Conservation (phyloP, 2,329 filamentous ascomycete genomes). For the Tolypocladium paradoxum region DNA sequence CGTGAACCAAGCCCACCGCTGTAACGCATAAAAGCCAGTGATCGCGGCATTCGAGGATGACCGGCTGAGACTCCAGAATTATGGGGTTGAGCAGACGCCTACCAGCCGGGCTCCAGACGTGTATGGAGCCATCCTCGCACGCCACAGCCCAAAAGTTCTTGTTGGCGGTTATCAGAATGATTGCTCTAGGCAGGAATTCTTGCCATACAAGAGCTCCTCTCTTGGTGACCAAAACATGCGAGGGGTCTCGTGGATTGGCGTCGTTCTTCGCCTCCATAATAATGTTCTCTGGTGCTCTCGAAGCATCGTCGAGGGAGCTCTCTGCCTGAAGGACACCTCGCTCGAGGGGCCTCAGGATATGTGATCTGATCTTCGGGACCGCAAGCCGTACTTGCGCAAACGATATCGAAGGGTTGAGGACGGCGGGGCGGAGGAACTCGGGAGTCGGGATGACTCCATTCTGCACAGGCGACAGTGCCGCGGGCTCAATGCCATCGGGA, state of each 20-base stretch:
- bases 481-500: slow-evolving; percentile 66
- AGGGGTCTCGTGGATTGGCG: slow-evolving; percentile 65
- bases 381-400: slow-evolving; percentile 78
- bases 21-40: slow-evolving; percentile 87
- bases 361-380: slow-evolving; percentile 73
- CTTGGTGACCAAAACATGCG: slow-evolving; percentile 71
- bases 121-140: slow-evolving; percentile 84
- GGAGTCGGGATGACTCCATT: slow-evolving; percentile 59
- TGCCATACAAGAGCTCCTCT: slow-evolving; percentile 80
- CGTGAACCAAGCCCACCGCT: slow-evolving; percentile 76
- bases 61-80: slow-evolving; percentile 82
- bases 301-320: slow-evolving; percentile 46
- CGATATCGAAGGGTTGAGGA: slow-evolving; percentile 70
- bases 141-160: slow-evolving; percentile 85
- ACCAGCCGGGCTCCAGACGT: slow-evolving; percentile 87
- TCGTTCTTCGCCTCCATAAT: slow-evolving; percentile 88
- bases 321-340: slow-evolving; percentile 46
- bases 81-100: slow-evolving; percentile 76
- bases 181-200: slow-evolving; percentile 77
- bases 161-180: slow-evolving; percentile 86
- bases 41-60: slow-evolving; percentile 82
- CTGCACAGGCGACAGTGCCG: slow-evolving; percentile 47
- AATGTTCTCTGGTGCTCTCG: slow-evolving; percentile 55
- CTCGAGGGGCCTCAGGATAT: slow-evolving; percentile 76
- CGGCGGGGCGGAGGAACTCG: slow-evolving; percentile 77